Percentiles rank a stretch among this genome's conserved stretches.
Evolutionary conservation across 23 red algal species (phyloP).

Genomic region (Chondrus crispus): DNA sequence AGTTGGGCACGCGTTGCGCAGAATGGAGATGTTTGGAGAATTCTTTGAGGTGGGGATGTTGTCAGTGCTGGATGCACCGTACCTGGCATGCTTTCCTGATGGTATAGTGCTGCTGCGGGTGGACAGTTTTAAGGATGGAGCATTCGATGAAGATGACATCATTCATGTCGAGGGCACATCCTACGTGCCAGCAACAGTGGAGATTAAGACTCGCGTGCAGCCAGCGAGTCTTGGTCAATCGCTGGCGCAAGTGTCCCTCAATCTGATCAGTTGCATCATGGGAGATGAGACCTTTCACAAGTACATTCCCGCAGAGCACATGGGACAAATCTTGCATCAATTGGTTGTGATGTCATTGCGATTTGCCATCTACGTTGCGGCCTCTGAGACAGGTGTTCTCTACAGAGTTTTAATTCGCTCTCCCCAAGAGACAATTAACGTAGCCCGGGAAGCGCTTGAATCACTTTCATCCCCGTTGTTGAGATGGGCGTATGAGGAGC

Average conservation of each 20-base stretch:
- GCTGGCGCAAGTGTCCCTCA: background rate
- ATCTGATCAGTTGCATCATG: background rate
- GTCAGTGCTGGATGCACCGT: too few relatives aligned
- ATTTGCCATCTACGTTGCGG: background rate
- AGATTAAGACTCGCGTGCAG: background rate
- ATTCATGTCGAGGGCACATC: background rate
- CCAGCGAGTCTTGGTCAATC: background rate
- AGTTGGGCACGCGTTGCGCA: background rate
- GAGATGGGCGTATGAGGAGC: background rate
- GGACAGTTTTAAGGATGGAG: background rate
- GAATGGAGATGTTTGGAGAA: background rate
- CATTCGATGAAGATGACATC: background rate
- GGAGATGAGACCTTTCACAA: background rate
- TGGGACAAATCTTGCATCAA: background rate
- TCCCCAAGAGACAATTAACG: background rate
- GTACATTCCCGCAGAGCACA: background rate
- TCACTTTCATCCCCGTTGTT: background rate
- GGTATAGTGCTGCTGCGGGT: background rate
- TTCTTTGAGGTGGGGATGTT: background rate
- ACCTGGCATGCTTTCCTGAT: background rate
- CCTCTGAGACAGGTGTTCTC: background rate
- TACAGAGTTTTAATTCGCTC: constrained; percentile 12
- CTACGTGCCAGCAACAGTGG: background rate
- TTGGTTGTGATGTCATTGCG: background rate
- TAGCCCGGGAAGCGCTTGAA: background rate